Conservation (phyloP, 2,329 filamentous ascomycete species). For the Exophiala viscosa region DNA sequence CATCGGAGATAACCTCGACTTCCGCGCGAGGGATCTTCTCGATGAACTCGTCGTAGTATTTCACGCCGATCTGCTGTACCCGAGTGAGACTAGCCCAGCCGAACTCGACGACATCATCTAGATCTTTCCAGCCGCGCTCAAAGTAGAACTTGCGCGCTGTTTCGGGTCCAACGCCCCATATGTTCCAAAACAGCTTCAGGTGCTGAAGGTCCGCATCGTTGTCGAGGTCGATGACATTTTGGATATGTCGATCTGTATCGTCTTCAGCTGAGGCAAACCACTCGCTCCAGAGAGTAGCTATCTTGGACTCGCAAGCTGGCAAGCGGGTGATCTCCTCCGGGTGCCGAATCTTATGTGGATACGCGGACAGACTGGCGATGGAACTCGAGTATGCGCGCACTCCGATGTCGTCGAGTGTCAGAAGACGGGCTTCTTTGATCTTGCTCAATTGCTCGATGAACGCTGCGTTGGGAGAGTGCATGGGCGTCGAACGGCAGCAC, state of each 20-base stretch:
- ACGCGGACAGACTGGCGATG: conserved; percentile 79
- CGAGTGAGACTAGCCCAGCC: conserved; percentile 73
- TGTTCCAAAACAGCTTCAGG: conserved; percentile 70
- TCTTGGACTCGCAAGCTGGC: conserved; percentile 78
- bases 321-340: conserved; percentile 50
- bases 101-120: conserved; percentile 80
- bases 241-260: conserved; percentile 51
- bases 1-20: conserved; percentile 63
- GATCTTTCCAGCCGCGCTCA: conserved; percentile 69
- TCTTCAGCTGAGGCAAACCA: conserved; percentile 54
- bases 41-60: conserved; percentile 85
- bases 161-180: conserved; percentile 86
- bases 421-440: conserved; percentile 66
- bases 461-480: conserved; percentile 64
- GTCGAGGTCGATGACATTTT: conserved; percentile 62
- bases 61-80: conserved; percentile 88
- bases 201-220: conserved; percentile 61
- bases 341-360: conserved; percentile 58
- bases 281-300: conserved; percentile 72
- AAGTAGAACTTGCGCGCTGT: conserved; percentile 79
- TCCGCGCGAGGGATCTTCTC: conserved; percentile 68
- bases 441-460: conserved; percentile 74
- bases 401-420: conserved; percentile 73
- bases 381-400: conserved; percentile 82
- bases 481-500: conserved; percentile 72